Evolutionary conservation across 768 basidiomycete genomes (phyloP), one percentile per base, ranked within the genome.

Genomic region (Pilatotrama ljubarskyi): DNA sequence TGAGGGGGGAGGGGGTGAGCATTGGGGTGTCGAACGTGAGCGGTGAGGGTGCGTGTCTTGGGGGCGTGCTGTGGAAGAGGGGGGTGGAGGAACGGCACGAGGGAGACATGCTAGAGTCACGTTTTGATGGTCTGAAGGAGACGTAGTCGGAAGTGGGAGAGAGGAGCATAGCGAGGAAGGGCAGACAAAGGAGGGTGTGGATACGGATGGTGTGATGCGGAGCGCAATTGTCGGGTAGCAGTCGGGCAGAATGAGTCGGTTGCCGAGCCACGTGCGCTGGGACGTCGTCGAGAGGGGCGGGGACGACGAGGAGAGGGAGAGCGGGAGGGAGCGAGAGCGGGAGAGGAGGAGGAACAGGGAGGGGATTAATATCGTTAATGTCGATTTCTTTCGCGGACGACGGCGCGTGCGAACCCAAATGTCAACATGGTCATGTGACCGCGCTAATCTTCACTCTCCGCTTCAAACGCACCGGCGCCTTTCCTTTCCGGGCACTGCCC

Each of bases 1-100:
- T 77, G 60, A 84, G 78, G 11, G 86, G 86, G 5, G 87, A 88
- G 20, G 87, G 84, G 1, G 85, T 83, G 48, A 84, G 77, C 82
- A 87, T 82, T 44, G 85, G 82, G 32, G 83, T 80, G 66, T 82
- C 81, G 65, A 77, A 81, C 41, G 78, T 73, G 35, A 74, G 61
- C 17, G 64, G 38, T 22, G 69, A 65, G 51, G 66, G 46, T 40
- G 67, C 55, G 44, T 72, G 58, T 38, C 70, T 68, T 3, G 74
- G 74, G n/a, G 77, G 76, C 0, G 76, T 76, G 47, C 52, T 58
- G 22, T 46, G 71, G 69, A 63, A 50, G 69, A 69, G 51, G 36
- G 61, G 44, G 14, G 57, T 44, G 8, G 61, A 59, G 11, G 64
- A 42, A 9, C 62, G 65, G 67, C 73, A 75, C 55, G 66, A 69